Evolutionary conservation across 768 basidiomycete species (phyloP).

Genomic region (Pulveroboletus frians): DNA sequence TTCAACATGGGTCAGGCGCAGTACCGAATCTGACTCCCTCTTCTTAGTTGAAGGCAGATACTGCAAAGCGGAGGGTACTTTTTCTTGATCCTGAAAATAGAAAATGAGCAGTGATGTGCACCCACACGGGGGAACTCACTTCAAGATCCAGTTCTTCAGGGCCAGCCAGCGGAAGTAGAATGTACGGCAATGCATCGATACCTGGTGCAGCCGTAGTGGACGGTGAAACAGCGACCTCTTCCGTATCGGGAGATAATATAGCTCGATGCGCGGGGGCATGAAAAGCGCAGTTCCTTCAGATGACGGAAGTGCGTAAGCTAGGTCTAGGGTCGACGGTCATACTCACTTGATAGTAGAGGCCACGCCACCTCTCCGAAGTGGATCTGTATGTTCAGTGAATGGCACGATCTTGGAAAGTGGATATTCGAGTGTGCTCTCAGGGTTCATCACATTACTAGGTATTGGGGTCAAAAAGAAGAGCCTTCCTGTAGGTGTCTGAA

Average conservation of each 20-base stretch:
- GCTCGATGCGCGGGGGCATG: constrained; percentile 63
- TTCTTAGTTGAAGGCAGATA: constrained; percentile 81
- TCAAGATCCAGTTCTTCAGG: constrained; percentile 94
- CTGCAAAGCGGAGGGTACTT: constrained; percentile 76
- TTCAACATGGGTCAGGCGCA: constrained; percentile 85
- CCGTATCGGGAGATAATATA: constrained; percentile 62
- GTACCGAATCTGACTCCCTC: constrained; percentile 70
- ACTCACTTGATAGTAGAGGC: constrained; percentile 81
- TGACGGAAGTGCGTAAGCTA: constrained; percentile 7
- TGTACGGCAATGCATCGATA: constrained; percentile 76
- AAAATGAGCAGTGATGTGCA: not conserved
- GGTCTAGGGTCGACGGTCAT: constrained; percentile 1
- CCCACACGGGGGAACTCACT: constrained; percentile 35
- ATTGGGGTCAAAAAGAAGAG: constrained; percentile 72
- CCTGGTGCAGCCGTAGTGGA: constrained; percentile 61
- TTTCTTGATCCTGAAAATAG: constrained; percentile 74
- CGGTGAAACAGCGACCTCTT: constrained; percentile 50
- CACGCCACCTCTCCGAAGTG: constrained; percentile 83
- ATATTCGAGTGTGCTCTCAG: constrained; percentile 55
- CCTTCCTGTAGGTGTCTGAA: constrained; percentile 71
- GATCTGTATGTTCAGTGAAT: constrained; percentile 88
- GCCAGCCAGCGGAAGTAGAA: constrained; percentile 88
- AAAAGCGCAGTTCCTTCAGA: constrained; percentile 72
- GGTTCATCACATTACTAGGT: constrained; percentile 43
- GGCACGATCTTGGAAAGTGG: constrained; percentile 76